phyloP scores from a whole-genome alignment of 2,329 filamentous ascomycete species.

The Hypoxylon sp. region DNA sequence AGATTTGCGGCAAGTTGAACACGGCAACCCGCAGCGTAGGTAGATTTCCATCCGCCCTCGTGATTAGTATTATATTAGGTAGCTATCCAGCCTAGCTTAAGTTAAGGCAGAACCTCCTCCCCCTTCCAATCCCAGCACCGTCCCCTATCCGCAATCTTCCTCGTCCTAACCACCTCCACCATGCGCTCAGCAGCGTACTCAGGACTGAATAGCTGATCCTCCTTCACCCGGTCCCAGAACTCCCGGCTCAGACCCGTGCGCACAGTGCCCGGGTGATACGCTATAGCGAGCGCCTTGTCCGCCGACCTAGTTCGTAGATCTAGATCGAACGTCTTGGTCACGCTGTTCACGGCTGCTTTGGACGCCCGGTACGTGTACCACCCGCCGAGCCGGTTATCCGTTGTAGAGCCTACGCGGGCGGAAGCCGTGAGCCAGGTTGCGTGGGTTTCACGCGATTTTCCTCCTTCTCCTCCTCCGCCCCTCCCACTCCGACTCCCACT shows the following conservation, averaged over 20 bases:
- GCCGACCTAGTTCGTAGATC: conserved; percentile 71
- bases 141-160: conserved; percentile 69
- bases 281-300: conserved; percentile 76
- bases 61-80: neutral
- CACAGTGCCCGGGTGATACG: conserved; percentile 86
- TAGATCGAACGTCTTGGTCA: conserved; percentile 80
- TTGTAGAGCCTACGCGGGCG: conserved; percentile 81
- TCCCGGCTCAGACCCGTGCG: conserved; percentile 79
- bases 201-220: conserved; percentile 74
- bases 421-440: conserved; percentile 83
- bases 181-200: conserved; percentile 77
- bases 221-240: conserved; percentile 77
- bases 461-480: too few relatives aligned
- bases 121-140: conserved; percentile 80
- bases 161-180: conserved; percentile 68
- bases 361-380: conserved; percentile 87
- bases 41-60: neutral
- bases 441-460: conserved; percentile 49
- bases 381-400: conserved; percentile 80
- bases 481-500: neutral
- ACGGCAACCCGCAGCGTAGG: neutral
- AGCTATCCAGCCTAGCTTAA: neutral
- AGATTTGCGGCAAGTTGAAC: neutral
- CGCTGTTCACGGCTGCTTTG: conserved; percentile 80
- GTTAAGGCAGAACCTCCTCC: conserved; percentile 71